Base-by-base conservation (phyloP, 768 basidiomycete species). In the Trametes cubensis region DNA sequence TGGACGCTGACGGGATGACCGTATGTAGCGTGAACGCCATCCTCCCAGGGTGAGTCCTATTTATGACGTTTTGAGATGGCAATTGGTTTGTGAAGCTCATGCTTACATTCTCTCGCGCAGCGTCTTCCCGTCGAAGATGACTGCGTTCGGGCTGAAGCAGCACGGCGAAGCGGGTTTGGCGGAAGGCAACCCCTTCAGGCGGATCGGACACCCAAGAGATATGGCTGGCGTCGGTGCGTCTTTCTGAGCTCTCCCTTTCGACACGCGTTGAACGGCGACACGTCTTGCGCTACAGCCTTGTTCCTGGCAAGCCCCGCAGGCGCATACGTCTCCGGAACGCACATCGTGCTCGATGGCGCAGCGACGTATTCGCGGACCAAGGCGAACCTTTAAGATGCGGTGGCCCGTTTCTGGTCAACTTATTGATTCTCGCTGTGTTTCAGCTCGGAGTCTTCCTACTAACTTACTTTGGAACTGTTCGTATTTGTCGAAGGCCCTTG, bases 121-220 rank as follows among this genome's bases (percentile, higher is more conserved):
- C 1, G 75, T 92, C 14, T 94, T 90, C 76, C 90, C 89, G 0
- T 89, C 88, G 48, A 92, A 88, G 76, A 93, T 94, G 91, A 93
- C 92, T 1, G 84, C 88, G 0, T 91, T 78, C 52, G 88, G 85
- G 3, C 75, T 91, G 65, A 82, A 84, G 66, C 78, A 70, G 2
- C 74, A 73, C 3, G 86, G 88, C 7, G 82, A 83, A 60, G 80
- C 82, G 23, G 74, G 68, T 8, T 81, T 90, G 61, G 78, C 77
- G 41, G 70, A 77, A 0, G 70, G 67, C 18, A 89, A 92, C 61
- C 90, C 90, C 23, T 85, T 85, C 69, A 88, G 89, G 25, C 87
- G 91, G 6, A 78, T 83, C 61, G 91, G 91, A 3, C 67, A 72
- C 3, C 80, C 88, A 3, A 75, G 80, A 30, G 92, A 94, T 65